Conservation (phyloP, 1,284 basidiomycete species). For the Microbotryum scabiosae region DNA sequence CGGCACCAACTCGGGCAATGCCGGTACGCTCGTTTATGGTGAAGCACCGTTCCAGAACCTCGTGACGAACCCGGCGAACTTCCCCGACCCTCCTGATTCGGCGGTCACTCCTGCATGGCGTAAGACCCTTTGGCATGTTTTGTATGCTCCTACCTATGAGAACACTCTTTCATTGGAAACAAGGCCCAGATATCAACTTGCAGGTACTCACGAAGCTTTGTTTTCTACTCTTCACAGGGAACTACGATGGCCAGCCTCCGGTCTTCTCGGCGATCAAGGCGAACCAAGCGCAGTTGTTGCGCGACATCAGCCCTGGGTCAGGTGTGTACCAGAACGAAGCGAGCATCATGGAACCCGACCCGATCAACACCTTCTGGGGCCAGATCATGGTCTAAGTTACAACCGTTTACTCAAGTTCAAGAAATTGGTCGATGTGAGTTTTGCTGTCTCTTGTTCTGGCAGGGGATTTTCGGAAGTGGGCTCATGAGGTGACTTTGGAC, state of each 20-base stretch:
- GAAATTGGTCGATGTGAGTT: background rate
- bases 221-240: background rate
- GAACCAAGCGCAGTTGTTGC: background rate
- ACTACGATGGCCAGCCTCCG: conserved; percentile 1
- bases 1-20: background rate
- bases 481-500: no score
- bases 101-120: background rate
- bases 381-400: background rate
- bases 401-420: background rate
- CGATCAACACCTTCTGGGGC: background rate
- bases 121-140: background rate
- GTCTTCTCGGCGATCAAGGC: background rate
- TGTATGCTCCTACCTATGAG: background rate
- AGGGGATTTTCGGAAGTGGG: no score
- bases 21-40: background rate
- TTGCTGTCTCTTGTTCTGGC: no score
- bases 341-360: background rate
- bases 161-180: no score
- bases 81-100: background rate
- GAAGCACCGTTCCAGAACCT: background rate
- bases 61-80: background rate
- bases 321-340: conserved; percentile 1
- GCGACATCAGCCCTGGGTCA: background rate
- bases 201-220: no score
- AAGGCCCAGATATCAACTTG: no score